Evolutionary conservation across 495 filamentous ascomycete genomes (phyloP).

Genomic region (Aspergillus incahuasiensis): DNA sequence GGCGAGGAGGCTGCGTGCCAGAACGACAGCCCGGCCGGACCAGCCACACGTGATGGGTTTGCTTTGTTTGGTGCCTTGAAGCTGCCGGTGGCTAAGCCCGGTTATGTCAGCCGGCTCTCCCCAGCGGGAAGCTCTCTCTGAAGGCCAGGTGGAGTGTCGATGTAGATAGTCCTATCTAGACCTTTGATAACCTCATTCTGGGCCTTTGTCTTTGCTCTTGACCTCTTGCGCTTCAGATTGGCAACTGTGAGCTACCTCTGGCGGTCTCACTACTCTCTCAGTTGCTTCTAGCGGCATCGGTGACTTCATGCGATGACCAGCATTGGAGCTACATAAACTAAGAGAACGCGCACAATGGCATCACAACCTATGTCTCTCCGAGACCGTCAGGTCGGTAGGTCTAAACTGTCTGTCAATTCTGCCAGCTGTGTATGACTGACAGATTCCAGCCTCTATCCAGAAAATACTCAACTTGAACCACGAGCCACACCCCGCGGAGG

Average conservation of each 20-base stretch:
- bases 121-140: slow-evolving; percentile 16
- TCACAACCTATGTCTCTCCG: slow-evolving; percentile 71
- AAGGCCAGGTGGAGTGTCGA: slow-evolving; percentile 23
- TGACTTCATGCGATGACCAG: slow-evolving; percentile 21
- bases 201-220: neutral
- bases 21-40: slow-evolving; percentile 7
- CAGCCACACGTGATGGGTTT: slow-evolving; percentile 18
- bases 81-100: neutral
- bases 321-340: slow-evolving; percentile 15
- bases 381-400: slow-evolving; percentile 93
- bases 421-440: neutral
- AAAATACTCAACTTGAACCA: slow-evolving; percentile 96
- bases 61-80: slow-evolving; percentile 12
- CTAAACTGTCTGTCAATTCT: slow-evolving; percentile 55
- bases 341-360: slow-evolving; percentile 56
- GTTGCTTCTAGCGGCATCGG: neutral
- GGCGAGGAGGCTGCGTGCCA: neutral
- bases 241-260: neutral
- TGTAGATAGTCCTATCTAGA: slow-evolving; percentile 1
- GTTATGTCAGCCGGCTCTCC: slow-evolving; percentile 19
- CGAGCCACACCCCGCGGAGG: slow-evolving; percentile 49
- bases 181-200: neutral
- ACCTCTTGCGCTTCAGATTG: neutral
- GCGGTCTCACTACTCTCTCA: neutral
- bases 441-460: slow-evolving; percentile 73